Conservation (phyloP, 1,139 yeast genomes). For the Zygoascus meyerae region DNA sequence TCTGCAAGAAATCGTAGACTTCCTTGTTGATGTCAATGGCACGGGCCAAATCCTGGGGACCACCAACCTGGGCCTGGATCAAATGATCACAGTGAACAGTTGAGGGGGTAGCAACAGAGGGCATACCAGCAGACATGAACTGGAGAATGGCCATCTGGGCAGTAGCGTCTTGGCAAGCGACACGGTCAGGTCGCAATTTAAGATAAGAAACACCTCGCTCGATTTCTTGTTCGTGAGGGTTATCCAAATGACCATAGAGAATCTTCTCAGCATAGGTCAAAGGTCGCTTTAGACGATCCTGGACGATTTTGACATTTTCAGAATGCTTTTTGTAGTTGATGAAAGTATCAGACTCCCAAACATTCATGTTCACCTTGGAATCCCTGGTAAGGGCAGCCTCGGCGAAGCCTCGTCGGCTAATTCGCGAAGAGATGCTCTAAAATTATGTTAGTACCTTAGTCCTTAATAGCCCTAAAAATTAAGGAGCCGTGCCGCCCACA, state of each 20-base stretch:
- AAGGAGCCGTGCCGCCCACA: too few species aligned
- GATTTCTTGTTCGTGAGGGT: slow-evolving; percentile 92
- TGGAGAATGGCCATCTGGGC: slow-evolving; percentile 99
- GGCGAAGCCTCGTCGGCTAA: slow-evolving; percentile 58
- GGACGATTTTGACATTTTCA: slow-evolving; percentile 84
- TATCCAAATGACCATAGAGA: slow-evolving; percentile 91
- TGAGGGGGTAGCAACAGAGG: slow-evolving; percentile 91
- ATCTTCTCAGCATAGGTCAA: slow-evolving; percentile 96
- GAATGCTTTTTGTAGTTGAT: slow-evolving; percentile 40
- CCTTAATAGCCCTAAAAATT: too few species aligned
- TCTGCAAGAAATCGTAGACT: slow-evolving; percentile 89
- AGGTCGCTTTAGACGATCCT: slow-evolving; percentile 84
- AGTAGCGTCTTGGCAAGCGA: slow-evolving; percentile 99
- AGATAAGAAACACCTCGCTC: slow-evolving; percentile 95
- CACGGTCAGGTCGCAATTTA: slow-evolving; percentile 98
- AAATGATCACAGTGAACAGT: slow-evolving; percentile 99
- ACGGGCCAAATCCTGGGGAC: slow-evolving; percentile 85
- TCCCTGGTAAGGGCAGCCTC: slow-evolving; percentile 74
- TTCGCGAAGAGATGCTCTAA: slow-evolving; percentile 10
- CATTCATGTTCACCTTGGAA: slow-evolving; percentile 87
- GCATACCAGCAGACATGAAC: slow-evolving; percentile 96
- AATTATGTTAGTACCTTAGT: not conserved
- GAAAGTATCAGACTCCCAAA: slow-evolving; percentile 80
- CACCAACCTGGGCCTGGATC: slow-evolving; percentile 96
- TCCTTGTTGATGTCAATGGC: slow-evolving; percentile 93